phyloP scores from a whole-genome alignment of 768 basidiomycete genomes.

The Pleurotus tuoliensis region DNA sequence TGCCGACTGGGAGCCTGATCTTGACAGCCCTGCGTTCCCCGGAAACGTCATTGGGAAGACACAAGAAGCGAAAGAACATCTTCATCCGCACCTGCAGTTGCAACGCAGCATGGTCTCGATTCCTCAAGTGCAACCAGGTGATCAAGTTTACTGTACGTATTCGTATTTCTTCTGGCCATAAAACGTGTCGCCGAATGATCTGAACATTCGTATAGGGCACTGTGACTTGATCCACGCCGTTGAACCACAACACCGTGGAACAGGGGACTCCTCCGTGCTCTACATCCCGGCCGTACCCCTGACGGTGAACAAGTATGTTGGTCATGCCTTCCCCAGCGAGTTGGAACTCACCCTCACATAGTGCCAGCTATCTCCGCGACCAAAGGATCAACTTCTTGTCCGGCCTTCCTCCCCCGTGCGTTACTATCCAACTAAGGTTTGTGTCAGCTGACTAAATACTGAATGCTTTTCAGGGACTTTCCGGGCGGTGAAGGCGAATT shows the following conservation, averaged over 20 bases:
- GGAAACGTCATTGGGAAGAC: constrained; percentile 50
- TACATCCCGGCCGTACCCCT: constrained; percentile 55
- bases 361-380: constrained; percentile 44
- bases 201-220: constrained; percentile 32
- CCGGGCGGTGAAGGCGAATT: constrained; percentile 51
- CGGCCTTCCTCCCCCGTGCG: constrained; percentile 49
- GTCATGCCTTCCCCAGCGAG: neutral
- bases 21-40: constrained; percentile 48
- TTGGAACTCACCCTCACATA: constrained; percentile 14
- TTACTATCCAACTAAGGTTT: constrained; percentile 2
- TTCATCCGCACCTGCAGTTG: constrained; percentile 63
- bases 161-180: neutral
- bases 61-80: constrained; percentile 50
- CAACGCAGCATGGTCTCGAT: constrained; percentile 53
- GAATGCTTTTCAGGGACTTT: constrained; percentile 35
- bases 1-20: constrained; percentile 54
- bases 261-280: constrained; percentile 48
- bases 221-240: constrained; percentile 57
- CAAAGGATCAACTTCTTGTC: constrained; percentile 42
- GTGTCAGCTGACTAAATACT: neutral
- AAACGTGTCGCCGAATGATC: neutral
- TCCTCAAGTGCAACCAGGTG: constrained; percentile 56
- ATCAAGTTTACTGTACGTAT: constrained; percentile 54
- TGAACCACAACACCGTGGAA: constrained; percentile 42
- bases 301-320: constrained; percentile 42